These are phyloP conservation scores for Aciculosporium take DNA, from an alignment of 2,329 filamentous ascomycete species.

Conservation along the genomic window DNA sequence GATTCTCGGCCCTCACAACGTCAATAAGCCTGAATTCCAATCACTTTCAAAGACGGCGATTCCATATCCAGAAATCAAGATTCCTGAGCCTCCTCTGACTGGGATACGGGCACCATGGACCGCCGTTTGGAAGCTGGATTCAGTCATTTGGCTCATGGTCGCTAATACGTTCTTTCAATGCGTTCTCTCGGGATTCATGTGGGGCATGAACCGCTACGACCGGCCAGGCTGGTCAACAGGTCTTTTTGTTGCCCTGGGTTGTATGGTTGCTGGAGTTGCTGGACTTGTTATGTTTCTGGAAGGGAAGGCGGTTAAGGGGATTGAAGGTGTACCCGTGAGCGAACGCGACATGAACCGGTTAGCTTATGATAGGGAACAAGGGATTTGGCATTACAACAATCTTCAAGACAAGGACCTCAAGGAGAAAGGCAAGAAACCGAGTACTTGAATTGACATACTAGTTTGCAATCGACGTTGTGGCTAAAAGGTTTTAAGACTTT, in stretches of 20 bases:
- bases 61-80: constrained; percentile 49
- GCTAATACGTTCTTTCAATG: constrained; percentile 67
- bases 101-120: constrained; percentile 55
- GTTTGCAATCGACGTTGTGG: not conserved
- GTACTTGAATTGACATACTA: not conserved
- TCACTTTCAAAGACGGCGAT: constrained; percentile 25
- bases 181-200: constrained; percentile 67
- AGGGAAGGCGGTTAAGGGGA: constrained; percentile 54
- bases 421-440: constrained; percentile 6
- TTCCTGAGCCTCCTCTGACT: constrained; percentile 55
- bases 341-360: constrained; percentile 38
- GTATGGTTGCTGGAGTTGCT: constrained; percentile 50
- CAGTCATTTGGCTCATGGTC: constrained; percentile 65
- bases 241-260: constrained; percentile 62
- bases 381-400: constrained; percentile 40
- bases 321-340: constrained; percentile 56
- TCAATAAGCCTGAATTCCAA: constrained; percentile 28
- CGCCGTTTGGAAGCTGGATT: constrained; percentile 60
- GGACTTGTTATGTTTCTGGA: constrained; percentile 59
- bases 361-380: constrained; percentile 36
- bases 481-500: too few species aligned
- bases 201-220: constrained; percentile 57
- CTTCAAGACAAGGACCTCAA: constrained; percentile 21
- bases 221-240: constrained; percentile 72
- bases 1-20: constrained; percentile 37